Conservation (phyloP, 2,329 filamentous ascomycete species). For the Phialophora tarda region DNA sequence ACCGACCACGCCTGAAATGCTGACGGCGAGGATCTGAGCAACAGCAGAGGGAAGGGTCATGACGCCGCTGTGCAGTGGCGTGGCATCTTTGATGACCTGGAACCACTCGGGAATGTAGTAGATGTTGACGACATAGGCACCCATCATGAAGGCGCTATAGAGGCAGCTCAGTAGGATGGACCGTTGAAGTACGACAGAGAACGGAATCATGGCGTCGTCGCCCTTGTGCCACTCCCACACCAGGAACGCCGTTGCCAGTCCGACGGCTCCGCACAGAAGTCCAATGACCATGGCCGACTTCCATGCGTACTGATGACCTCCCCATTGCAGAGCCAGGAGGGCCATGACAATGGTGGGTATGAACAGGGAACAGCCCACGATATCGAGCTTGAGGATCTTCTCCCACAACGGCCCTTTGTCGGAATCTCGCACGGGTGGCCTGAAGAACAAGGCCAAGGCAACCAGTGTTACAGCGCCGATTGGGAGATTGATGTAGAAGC, state of each 20-base stretch:
- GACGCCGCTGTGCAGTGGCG: slow-evolving; percentile 37
- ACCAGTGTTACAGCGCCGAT: slow-evolving; percentile 48
- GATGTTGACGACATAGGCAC: slow-evolving; percentile 31
- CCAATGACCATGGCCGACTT: slow-evolving; percentile 38
- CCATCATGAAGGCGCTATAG: slow-evolving; percentile 43
- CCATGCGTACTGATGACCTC: slow-evolving; percentile 38
- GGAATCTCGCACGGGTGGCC: slow-evolving; percentile 10
- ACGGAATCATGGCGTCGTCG: slow-evolving; percentile 38
- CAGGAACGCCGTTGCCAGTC: slow-evolving; percentile 44
- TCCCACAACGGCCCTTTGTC: slow-evolving; percentile 16
- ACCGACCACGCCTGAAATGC: slow-evolving; percentile 24
- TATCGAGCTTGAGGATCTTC: slow-evolving; percentile 35
- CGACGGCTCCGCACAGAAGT: slow-evolving; percentile 40
- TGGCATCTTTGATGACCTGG: slow-evolving; percentile 50
- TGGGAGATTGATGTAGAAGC: slow-evolving; percentile 54
- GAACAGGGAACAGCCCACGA: slow-evolving; percentile 39
- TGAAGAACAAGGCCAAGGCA: slow-evolving; percentile 40
- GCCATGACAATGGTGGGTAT: slow-evolving; percentile 37
- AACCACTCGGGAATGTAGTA: slow-evolving; percentile 54
- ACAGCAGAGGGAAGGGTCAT: slow-evolving; percentile 34
- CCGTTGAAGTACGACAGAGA: slow-evolving; percentile 29
- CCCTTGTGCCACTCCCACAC: slow-evolving; percentile 32
- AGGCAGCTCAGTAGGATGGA: slow-evolving; percentile 26
- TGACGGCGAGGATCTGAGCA: slow-evolving; percentile 29
- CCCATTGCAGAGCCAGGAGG: slow-evolving; percentile 40